Conservation (phyloP, 1,284 basidiomycete species). For the Cutaneotrichosporon sp. region DNA sequence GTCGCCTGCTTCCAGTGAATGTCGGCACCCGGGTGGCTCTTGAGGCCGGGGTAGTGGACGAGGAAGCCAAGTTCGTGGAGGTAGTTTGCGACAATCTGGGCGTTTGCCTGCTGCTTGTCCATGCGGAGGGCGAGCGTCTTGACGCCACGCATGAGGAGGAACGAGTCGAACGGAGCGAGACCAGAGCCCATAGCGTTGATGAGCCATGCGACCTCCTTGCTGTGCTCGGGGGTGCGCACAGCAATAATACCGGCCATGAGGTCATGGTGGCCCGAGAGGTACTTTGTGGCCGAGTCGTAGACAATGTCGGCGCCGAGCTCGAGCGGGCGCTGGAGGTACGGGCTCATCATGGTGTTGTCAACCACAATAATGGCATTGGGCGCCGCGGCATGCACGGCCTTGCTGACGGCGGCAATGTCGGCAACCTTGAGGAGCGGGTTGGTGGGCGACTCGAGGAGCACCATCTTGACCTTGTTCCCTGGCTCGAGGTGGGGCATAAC, state of each 20-base stretch:
- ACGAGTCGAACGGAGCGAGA: slow-evolving; percentile 91
- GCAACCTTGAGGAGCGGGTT: slow-evolving; percentile 96
- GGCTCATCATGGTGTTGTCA: slow-evolving; percentile 99
- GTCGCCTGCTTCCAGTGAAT: slow-evolving; percentile 84
- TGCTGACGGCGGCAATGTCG: slow-evolving; percentile 78
- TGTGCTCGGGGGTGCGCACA: slow-evolving; percentile 86
- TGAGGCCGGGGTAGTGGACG: slow-evolving; percentile 90
- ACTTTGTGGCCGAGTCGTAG: slow-evolving; percentile 98
- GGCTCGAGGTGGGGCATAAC: slow-evolving; percentile 66
- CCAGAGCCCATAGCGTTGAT: slow-evolving; percentile 99
- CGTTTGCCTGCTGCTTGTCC: slow-evolving; percentile 86
- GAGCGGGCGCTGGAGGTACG: slow-evolving; percentile 92
- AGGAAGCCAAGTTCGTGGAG: slow-evolving; percentile 83
- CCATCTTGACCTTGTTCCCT: slow-evolving; percentile 72
- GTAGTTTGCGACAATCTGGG: slow-evolving; percentile 82
- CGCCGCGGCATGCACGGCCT: slow-evolving; percentile 74
- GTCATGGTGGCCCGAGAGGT: slow-evolving; percentile 96
- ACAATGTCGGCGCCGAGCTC: slow-evolving; percentile 96
- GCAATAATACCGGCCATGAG: slow-evolving; percentile 96
- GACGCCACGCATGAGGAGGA: slow-evolving; percentile 90
- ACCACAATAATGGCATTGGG: slow-evolving; percentile 84
- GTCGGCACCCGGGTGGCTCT: slow-evolving; percentile 76
- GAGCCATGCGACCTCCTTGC: slow-evolving; percentile 83
- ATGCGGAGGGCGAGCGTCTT: slow-evolving; percentile 97
- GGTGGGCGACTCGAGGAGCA: slow-evolving; percentile 93